phyloP scores from a whole-genome alignment of 768 basidiomycete genomes.

The Trametes cinnabarina region DNA sequence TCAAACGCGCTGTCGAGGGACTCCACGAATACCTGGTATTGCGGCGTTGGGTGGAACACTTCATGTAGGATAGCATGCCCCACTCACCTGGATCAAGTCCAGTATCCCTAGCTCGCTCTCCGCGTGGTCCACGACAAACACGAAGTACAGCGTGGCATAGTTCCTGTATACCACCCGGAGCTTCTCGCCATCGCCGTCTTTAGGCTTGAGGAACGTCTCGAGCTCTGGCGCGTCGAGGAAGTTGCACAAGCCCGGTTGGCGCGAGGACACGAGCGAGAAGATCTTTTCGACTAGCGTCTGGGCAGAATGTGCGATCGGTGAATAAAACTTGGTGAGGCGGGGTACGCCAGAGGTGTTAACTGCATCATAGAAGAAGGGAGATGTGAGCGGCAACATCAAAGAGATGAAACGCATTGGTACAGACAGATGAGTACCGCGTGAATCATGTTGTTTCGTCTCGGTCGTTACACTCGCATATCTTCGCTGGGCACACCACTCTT shows the following conservation, averaged over 20 bases:
- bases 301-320: constrained; percentile 65
- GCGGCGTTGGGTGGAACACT: background rate
- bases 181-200: constrained; percentile 51
- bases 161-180: constrained; percentile 91
- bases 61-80: background rate
- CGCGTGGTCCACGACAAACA: constrained; percentile 93
- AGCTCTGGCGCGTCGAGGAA: constrained; percentile 93
- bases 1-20: constrained; percentile 93
- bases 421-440: constrained; percentile 84
- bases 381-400: constrained; percentile 8
- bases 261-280: constrained; percentile 80
- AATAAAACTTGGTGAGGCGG: constrained; percentile 86
- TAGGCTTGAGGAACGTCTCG: constrained; percentile 63
- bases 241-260: constrained; percentile 86
- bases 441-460: constrained; percentile 50
- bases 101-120: constrained; percentile 97
- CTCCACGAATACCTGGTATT: constrained; percentile 88
- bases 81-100: constrained; percentile 89
- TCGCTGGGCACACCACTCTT: too few relatives aligned
- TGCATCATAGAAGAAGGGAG: constrained; percentile 30
- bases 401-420: constrained; percentile 2
- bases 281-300: constrained; percentile 83
- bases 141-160: constrained; percentile 96
- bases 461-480: background rate
- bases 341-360: constrained; percentile 93